These are phyloP conservation scores for Emericellopsis atlantica DNA, from an alignment of 2,329 filamentous ascomycete genomes.

Conservation along the genomic window DNA sequence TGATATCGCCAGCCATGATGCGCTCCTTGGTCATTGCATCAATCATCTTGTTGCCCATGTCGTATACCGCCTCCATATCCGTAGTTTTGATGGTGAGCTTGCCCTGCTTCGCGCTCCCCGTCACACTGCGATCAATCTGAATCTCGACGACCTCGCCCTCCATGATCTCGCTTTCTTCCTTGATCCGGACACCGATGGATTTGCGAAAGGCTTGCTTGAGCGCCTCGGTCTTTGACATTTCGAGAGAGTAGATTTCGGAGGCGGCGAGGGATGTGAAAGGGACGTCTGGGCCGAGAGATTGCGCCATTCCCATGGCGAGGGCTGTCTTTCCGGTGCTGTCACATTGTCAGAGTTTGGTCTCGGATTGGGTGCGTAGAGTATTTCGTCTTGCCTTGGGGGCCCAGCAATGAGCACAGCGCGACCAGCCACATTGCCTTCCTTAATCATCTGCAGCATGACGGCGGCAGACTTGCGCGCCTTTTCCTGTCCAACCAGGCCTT, in stretches of 20 bases:
- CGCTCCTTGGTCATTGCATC: constrained; percentile 99
- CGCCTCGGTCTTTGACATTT: constrained; percentile 99
- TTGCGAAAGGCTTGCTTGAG: constrained; percentile 98
- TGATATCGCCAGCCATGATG: constrained; percentile 96
- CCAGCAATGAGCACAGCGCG: constrained; percentile 90
- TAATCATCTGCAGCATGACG: constrained; percentile 96
- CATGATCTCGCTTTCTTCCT: constrained; percentile 98
- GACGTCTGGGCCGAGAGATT: constrained; percentile 85
- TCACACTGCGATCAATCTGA: constrained; percentile 93
- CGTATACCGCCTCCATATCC: constrained; percentile 99
- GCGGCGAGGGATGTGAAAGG: constrained; percentile 94
- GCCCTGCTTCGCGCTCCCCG: constrained; percentile 92
- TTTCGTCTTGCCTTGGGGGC: constrained; percentile 55
- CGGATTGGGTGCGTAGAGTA: neutral
- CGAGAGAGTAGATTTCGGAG: constrained; percentile 94
- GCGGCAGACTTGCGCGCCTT: constrained; percentile 95
- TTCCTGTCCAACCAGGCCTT: constrained; percentile 90
- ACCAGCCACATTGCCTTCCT: constrained; percentile 95
- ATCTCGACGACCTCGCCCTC: constrained; percentile 99
- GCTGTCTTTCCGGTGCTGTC: constrained; percentile 90
- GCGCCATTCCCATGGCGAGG: constrained; percentile 97
- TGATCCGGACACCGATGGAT: constrained; percentile 94
- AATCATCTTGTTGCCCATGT: constrained; percentile 99
- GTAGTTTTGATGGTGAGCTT: constrained; percentile 99
- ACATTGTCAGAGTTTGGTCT: neutral